Evolutionary conservation across 306 rosid species (phyloP), one percentile per base, ranked within the genome.

Genomic region (Pterocarpus santalinus): DNA sequence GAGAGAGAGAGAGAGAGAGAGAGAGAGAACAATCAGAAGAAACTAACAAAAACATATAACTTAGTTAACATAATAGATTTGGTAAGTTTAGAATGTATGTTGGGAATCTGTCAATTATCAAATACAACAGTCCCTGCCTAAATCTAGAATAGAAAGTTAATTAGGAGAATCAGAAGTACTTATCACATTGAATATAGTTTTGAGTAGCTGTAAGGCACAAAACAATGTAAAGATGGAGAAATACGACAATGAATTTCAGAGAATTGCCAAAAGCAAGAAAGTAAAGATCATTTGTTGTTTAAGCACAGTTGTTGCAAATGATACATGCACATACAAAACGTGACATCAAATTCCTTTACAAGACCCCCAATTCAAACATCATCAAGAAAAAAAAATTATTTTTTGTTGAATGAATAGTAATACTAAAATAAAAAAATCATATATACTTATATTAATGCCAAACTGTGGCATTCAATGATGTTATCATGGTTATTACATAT

Each of bases 1-100:
- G 76, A 81, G 86, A 75, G 76, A 81, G 86, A 75, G 76, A 81
- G 86, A 75, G 76, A 81, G 86, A 75, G 76, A 81, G 86, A 65
- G 62, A 65, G 74, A 80, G 76, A 81, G 86, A 75, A 73, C 41
- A 39, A 77, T 69, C 41, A 68, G 70, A 34, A 52, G 55, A 72
- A 62, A 80, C 44, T 30, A 77, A 46, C 30, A 12, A 46, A 53
- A 76, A 41, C 33, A 51, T 63, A 38, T 76, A 46, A 73, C 32
- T 69, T 51, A 8, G 17, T 49, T 43, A 35, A n/a, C 57, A 75
- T 65, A 47, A 70, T 82, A 71, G 5, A 61, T 51, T 51, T n/a
- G 62, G 65, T 67, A 69, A 65, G 67, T 69, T 69, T 47, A 46
- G 81, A 68, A 79, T 57, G 68, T 51, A 65, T 65, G 32, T n/a